A percentile compares a stretch with the other conserved stretches of the same genome.
phyloP scores from a whole-genome alignment of 495 filamentous ascomycete genomes.

The Neurospora sp. region DNA sequence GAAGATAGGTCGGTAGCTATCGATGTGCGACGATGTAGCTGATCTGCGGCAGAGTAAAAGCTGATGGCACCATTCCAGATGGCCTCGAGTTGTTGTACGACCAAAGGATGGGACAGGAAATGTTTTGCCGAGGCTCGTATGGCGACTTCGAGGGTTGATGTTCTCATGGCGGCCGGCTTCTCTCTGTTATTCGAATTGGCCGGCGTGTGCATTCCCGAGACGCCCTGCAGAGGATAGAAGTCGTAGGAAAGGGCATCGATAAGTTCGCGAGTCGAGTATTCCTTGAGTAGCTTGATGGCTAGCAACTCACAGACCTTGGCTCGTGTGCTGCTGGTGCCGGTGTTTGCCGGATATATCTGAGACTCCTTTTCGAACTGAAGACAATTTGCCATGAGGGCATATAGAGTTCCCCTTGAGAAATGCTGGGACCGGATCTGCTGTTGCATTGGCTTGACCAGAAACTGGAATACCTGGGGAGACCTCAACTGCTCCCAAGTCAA shows the following conservation, averaged over 20 bases:
- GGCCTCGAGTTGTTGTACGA: conserved; percentile 85
- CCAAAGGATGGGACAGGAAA: conserved; percentile 79
- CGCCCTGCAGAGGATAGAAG: conserved; percentile 81
- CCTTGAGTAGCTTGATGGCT: conserved; percentile 81
- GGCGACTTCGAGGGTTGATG: conserved; percentile 82
- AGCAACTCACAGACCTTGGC: conserved; percentile 83
- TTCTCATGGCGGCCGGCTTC: conserved; percentile 51
- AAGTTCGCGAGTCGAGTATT: conserved; percentile 78
- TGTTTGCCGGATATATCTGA: conserved; percentile 67
- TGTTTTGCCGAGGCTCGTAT: conserved; percentile 84
- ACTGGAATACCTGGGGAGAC: conserved; percentile 90
- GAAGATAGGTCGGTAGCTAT: conserved; percentile 6
- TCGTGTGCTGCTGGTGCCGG: conserved; percentile 69
- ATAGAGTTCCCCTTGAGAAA: conserved; percentile 76
- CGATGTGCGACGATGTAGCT: conserved; percentile 51
- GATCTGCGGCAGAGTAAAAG: conserved; percentile 79
- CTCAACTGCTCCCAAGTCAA: conserved; percentile 92
- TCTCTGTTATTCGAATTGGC: conserved; percentile 23
- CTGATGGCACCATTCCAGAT: conserved; percentile 94
- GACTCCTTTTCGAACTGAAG: conserved; percentile 86
- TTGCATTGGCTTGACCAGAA: conserved; percentile 83
- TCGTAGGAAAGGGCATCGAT: conserved; percentile 90
- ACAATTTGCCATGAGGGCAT: conserved; percentile 85
- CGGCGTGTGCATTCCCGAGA: conserved; percentile 39
- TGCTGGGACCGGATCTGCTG: conserved; percentile 70